Conservation (phyloP, 441 rosid species). For the Aleurites moluccanus region DNA sequence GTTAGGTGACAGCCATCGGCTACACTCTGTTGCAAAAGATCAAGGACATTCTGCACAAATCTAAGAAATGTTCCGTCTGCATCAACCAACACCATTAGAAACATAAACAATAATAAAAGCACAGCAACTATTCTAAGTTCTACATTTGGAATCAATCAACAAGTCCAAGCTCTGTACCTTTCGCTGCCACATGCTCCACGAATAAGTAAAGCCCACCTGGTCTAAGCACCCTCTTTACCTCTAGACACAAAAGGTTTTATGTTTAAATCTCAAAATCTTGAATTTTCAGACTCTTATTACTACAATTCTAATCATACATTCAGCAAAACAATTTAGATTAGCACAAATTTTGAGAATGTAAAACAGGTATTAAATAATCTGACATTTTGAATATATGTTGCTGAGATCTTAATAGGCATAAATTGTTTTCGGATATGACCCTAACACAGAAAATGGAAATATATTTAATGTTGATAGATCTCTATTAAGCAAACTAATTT, state of each 20-base stretch:
- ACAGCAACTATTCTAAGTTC: neutral
- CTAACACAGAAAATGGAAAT: neutral
- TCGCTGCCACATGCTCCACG: constrained; percentile 89
- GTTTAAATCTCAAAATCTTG: neutral
- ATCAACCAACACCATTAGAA: neutral
- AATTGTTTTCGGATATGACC: neutral
- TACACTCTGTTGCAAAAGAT: constrained; percentile 72
- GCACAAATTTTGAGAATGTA: neutral
- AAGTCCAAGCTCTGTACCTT: constrained; percentile 42
- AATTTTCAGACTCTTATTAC: neutral
- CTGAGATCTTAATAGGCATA: neutral
- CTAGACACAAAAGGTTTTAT: constrained; percentile 34
- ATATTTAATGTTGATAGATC: neutral
- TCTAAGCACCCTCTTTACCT: constrained; percentile 77
- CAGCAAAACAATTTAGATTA: neutral
- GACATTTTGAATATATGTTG: neutral
- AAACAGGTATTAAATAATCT: neutral
- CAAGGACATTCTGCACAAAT: constrained; percentile 55
- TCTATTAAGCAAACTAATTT: neutral
- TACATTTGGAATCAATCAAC: neutral
- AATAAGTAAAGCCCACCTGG: constrained; percentile 78
- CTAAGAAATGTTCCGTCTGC: constrained; percentile 75
- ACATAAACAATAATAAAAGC: neutral
- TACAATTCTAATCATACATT: neutral
- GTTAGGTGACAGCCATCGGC: constrained; percentile 84